These are phyloP conservation scores for Atalantia buxifolia DNA, from an alignment of 345 rosid genomes.

Conservation along the genomic window DNA sequence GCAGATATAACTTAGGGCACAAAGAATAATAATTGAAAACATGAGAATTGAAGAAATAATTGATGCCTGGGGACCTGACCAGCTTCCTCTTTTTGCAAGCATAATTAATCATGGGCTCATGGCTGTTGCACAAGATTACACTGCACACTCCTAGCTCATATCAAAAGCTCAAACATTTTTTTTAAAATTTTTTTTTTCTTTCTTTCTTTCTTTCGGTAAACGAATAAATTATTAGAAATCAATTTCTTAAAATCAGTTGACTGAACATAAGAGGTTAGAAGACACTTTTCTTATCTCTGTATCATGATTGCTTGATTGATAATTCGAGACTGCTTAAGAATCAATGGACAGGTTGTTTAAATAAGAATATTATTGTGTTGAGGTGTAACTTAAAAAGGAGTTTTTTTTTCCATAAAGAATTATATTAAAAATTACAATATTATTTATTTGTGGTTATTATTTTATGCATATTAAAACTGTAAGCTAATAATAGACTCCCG, in stretches of 20 bases:
- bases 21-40: not conserved
- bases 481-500: too few relatives aligned
- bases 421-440: too few relatives aligned
- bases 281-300: not conserved
- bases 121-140: not conserved
- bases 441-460: too few relatives aligned
- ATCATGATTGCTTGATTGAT: not conserved
- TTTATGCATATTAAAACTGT: not conserved
- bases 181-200: not conserved
- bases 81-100: not conserved
- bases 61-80: not conserved
- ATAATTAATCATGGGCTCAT: not conserved
- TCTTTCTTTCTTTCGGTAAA: not conserved
- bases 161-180: not conserved
- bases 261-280: not conserved
- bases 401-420: too few relatives aligned
- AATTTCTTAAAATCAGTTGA: not conserved
- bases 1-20: not conserved
- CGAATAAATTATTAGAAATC: not conserved
- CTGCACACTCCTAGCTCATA: not conserved
- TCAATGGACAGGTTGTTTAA: not conserved
- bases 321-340: not conserved
- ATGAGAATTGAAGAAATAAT: not conserved
- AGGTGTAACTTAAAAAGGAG: not conserved
- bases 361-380: not conserved